A percentile compares a stretch with the other conserved stretches of the same genome.
Conservation (phyloP, 257 asterid species). For the Solanum commersonii region DNA sequence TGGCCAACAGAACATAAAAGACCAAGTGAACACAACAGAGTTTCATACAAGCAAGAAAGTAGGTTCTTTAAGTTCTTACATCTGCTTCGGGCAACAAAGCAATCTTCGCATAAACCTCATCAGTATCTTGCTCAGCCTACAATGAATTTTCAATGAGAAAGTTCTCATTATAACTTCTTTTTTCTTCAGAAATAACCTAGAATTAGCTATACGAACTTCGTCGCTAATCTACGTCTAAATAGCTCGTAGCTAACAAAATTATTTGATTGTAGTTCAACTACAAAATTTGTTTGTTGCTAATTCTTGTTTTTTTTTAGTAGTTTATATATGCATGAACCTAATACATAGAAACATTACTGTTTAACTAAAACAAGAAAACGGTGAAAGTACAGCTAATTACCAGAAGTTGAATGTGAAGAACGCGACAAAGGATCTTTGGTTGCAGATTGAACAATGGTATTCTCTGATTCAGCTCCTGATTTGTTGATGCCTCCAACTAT, state of each 20-base stretch:
- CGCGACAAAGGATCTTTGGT: slow-evolving; percentile 75
- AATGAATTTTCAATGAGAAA: not conserved
- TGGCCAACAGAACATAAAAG: not conserved
- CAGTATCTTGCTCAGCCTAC: slow-evolving; percentile 44
- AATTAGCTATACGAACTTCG: not conserved
- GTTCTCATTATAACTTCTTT: not conserved
- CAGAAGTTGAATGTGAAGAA: slow-evolving; percentile 54
- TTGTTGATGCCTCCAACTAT: slow-evolving; percentile 95
- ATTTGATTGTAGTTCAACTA: not conserved
- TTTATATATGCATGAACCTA: too few relatives aligned
- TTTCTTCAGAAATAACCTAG: not conserved
- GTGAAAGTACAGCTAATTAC: slow-evolving; percentile 16
- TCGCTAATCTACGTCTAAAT: not conserved
- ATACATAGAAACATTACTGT: not conserved
- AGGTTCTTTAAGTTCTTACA: slow-evolving; percentile 15
- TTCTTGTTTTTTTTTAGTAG: not conserved
- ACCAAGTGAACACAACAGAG: not conserved
- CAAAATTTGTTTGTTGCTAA: not conserved
- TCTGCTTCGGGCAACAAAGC: slow-evolving; percentile 37
- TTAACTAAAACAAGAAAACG: not conserved
- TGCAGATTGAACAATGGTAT: slow-evolving; percentile 69
- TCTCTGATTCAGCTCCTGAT: slow-evolving; percentile 72
- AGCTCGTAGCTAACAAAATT: not conserved
- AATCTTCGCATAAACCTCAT: slow-evolving; percentile 43
- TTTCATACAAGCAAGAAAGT: not conserved